phyloP scores from a whole-genome alignment of 2,329 filamentous ascomycete species.

The Epichloe glyceriae region DNA sequence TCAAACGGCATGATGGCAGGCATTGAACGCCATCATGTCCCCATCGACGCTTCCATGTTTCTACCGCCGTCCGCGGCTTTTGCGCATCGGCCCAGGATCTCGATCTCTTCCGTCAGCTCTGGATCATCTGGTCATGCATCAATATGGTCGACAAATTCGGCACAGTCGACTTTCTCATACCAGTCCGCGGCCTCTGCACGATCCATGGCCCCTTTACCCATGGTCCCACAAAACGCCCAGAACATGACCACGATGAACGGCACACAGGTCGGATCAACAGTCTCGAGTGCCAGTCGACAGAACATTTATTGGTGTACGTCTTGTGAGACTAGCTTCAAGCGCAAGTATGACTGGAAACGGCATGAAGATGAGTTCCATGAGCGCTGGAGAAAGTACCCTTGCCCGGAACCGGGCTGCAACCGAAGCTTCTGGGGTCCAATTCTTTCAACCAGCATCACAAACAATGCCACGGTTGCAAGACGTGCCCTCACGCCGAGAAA shows the following conservation, averaged over 20 bases:
- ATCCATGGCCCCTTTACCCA: conserved; percentile 24
- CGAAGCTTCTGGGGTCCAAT: conserved; percentile 57
- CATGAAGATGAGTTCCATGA: conserved; percentile 60
- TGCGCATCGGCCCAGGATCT: conserved; percentile 29
- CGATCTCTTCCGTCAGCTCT: conserved; percentile 37
- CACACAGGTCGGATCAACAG: conserved; percentile 16
- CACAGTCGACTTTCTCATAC: conserved; percentile 27
- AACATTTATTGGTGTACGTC: conserved; percentile 45
- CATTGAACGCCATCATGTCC: conserved; percentile 2
- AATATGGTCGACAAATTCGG: conserved; percentile 30
- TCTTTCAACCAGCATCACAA: conserved; percentile 58
- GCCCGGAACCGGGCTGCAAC: conserved; percentile 49
- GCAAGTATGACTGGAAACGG: conserved; percentile 57
- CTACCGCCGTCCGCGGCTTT: conserved; percentile 24
- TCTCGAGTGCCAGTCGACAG: conserved; percentile 20
- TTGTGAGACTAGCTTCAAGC: conserved; percentile 52
- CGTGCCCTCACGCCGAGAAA: conserved; percentile 51
- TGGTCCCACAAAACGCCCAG: conserved; percentile 18
- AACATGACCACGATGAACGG: conserved; percentile 21
- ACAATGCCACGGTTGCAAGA: conserved; percentile 50
- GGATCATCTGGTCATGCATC: conserved; percentile 36
- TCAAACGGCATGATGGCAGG: conserved; percentile 3
- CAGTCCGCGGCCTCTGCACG: conserved; percentile 22
- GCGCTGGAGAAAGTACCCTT: conserved; percentile 54
- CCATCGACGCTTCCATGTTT: conserved; percentile 17